These are phyloP conservation scores for Fusarium musae DNA, from an alignment of 2,329 filamentous ascomycete species.

Conservation along the genomic window DNA sequence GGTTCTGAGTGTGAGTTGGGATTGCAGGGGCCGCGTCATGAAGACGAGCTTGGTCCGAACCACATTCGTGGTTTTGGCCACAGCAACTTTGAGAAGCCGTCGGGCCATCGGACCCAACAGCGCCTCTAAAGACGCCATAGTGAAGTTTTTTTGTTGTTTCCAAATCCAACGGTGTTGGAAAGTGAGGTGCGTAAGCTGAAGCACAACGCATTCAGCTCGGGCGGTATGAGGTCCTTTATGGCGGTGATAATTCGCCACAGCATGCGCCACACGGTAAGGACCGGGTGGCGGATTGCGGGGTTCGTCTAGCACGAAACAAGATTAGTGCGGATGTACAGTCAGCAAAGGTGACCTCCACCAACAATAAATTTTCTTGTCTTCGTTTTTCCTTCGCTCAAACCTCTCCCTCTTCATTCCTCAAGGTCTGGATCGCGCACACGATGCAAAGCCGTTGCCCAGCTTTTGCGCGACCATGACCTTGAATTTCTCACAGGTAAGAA, in stretches of 20 bases:
- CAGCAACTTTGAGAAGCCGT: conserved; percentile 64
- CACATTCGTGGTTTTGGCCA: conserved; percentile 61
- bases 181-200: conserved; percentile 36
- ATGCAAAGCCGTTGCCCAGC: conserved; percentile 40
- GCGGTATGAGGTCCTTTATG: conserved; percentile 41
- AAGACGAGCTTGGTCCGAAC: conserved; percentile 62
- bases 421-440: conserved; percentile 33
- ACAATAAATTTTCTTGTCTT: conserved; percentile 42
- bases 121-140: conserved; percentile 67
- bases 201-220: conserved; percentile 14
- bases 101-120: conserved; percentile 67
- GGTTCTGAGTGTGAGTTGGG: conserved; percentile 56
- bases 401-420: conserved; percentile 35
- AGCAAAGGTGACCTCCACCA: conserved; percentile 39
- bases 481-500: conserved; percentile 41
- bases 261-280: conserved; percentile 49
- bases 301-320: conserved; percentile 16
- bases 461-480: conserved; percentile 18
- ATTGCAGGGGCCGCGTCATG: conserved; percentile 57
- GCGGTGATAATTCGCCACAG: conserved; percentile 44
- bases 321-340: conserved; percentile 44
- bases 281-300: conserved; percentile 40
- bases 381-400: conserved; percentile 20
- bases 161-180: conserved; percentile 33
- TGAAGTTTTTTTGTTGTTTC: conserved; percentile 46